Conservation (phyloP, 257 asterid genomes). For the Coffea eugenioides region DNA sequence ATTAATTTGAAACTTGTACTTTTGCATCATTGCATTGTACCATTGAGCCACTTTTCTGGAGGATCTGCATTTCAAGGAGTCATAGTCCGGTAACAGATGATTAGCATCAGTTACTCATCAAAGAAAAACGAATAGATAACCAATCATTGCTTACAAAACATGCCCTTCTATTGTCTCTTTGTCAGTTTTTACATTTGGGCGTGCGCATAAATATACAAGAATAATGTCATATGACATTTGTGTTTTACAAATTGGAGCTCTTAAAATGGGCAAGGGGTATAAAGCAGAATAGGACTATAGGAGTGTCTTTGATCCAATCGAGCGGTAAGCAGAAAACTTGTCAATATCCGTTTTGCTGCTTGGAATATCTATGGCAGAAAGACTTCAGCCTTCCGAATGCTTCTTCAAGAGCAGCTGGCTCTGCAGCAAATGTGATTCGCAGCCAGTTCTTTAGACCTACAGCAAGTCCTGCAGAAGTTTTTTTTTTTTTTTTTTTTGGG, state of each 20-base stretch:
- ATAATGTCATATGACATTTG: background rate
- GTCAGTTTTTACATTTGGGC: background rate
- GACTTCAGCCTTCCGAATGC: slow-evolving; percentile 57
- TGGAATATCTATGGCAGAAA: slow-evolving; percentile 59
- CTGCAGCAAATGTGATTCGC: slow-evolving; percentile 69
- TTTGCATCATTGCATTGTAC: background rate
- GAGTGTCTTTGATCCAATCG: slow-evolving; percentile 2
- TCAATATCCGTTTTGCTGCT: slow-evolving; percentile 18
- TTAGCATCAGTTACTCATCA: background rate
- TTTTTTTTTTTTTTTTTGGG: too few relatives aligned
- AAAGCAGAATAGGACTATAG: background rate
- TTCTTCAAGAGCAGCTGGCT: slow-evolving; percentile 59
- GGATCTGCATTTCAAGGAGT: background rate
- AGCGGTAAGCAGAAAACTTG: background rate
- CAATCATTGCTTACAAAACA: background rate
- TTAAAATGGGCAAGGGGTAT: background rate
- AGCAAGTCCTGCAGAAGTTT: slow-evolving; percentile 51
- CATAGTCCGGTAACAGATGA: background rate
- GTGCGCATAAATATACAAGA: background rate
- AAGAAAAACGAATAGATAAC: background rate
- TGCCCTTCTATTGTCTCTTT: background rate
- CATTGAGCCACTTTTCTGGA: background rate
- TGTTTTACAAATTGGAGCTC: background rate
- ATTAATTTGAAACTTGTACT: background rate
- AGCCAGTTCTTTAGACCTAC: slow-evolving; percentile 82